phyloP scores from a whole-genome alignment of 1,284 basidiomycete species.

The Ustilago nuda region DNA sequence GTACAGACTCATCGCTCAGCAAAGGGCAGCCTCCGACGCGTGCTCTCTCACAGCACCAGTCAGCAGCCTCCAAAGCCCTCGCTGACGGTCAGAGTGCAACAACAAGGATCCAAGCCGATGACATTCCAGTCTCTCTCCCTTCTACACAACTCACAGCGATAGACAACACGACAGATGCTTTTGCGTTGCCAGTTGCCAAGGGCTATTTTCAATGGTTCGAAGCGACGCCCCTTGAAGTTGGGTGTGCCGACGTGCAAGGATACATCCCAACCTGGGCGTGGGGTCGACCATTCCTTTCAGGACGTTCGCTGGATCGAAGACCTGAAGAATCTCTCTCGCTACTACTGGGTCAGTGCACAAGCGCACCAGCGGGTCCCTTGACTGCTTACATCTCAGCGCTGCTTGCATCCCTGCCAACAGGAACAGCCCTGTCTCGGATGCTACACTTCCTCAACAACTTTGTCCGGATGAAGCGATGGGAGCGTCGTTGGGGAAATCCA shows the following conservation, averaged over 20 bases:
- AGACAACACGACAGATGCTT: slow-evolving; percentile 22
- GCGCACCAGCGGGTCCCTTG: slow-evolving; percentile 67
- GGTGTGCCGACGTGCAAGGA: slow-evolving; percentile 65
- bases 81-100: not conserved
- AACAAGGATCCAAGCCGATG: not conserved
- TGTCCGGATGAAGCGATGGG: slow-evolving; percentile 62
- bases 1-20: slow-evolving; percentile 45
- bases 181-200: slow-evolving; percentile 17
- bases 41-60: slow-evolving; percentile 48
- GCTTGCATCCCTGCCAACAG: slow-evolving; percentile 61
- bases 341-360: slow-evolving; percentile 68
- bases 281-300: slow-evolving; percentile 64
- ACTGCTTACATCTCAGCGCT: slow-evolving; percentile 66
- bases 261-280: slow-evolving; percentile 69
- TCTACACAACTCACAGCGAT: not conserved
- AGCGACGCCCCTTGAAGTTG: slow-evolving; percentile 67
- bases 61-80: slow-evolving; percentile 31
- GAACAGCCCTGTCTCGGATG: slow-evolving; percentile 55
- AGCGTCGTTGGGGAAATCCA: slow-evolving; percentile 66
- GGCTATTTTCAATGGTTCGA: slow-evolving; percentile 69
- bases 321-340: slow-evolving; percentile 62
- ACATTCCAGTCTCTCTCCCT: not conserved
- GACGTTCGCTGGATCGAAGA: slow-evolving; percentile 49
- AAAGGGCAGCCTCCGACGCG: slow-evolving; percentile 46
- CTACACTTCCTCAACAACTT: slow-evolving; percentile 62